These are phyloP conservation scores for Verticillium zaregamsianum DNA, from an alignment of 2,329 filamentous ascomycete species.

Conservation along the genomic window DNA sequence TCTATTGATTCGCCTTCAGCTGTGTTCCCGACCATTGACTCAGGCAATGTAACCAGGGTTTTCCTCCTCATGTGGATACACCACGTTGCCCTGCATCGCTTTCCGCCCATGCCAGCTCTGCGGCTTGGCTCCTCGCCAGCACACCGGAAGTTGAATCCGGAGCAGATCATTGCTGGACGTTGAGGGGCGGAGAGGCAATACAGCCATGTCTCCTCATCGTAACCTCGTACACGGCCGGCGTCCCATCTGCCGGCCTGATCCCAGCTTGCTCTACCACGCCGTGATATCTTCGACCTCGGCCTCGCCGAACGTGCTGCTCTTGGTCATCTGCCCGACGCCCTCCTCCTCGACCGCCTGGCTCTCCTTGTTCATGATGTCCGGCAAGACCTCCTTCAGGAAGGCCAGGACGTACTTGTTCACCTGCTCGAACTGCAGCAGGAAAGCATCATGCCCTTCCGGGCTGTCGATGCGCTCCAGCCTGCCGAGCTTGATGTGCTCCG, in stretches of 20 bases:
- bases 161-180: not conserved
- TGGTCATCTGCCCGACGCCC: conserved; percentile 62
- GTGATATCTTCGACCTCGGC: conserved; percentile 93
- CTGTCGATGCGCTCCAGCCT: conserved; percentile 84
- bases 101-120: not conserved
- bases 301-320: conserved; percentile 91
- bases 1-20: too few species aligned
- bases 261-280: conserved; percentile 64
- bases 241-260: not conserved
- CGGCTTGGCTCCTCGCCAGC: not conserved
- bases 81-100: not conserved
- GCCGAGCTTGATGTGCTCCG: conserved; percentile 72
- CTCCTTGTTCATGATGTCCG: conserved; percentile 77
- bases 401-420: conserved; percentile 83
- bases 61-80: not conserved
- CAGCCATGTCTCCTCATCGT: not conserved
- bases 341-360: conserved; percentile 40
- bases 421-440: conserved; percentile 94
- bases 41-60: too few species aligned
- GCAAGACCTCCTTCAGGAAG: conserved; percentile 78
- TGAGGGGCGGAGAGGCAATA: not conserved
- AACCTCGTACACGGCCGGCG: not conserved
- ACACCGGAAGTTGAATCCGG: not conserved
- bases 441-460: conserved; percentile 93
- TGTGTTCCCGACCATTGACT: too few species aligned